Percentiles rank a stretch among this genome's conserved stretches.
Conservation (phyloP, 108 stramenopile species). For the Stephanodiscus triporus region DNA sequence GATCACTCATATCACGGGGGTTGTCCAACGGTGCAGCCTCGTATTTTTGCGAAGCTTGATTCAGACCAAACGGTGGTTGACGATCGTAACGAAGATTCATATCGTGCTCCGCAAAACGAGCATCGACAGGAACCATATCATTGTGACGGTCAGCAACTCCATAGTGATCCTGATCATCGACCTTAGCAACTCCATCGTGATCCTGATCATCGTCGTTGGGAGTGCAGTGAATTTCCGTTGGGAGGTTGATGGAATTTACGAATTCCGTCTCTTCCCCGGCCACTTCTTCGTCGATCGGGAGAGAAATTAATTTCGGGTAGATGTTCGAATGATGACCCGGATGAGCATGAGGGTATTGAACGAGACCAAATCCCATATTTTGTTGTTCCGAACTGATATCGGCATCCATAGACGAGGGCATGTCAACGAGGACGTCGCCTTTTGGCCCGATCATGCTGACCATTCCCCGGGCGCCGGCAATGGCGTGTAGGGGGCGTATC, state of each 20-base stretch:
- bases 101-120: not conserved
- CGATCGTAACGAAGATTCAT: no score
- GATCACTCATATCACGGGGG: not conserved
- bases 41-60: no score
- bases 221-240: conserved; percentile 12
- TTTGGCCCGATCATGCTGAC: not conserved
- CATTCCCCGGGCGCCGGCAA: not conserved
- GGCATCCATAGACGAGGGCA: not conserved
- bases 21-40: no score
- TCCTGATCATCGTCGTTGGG: conserved; percentile 1
- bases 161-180: not conserved
- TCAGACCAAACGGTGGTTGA: no score
- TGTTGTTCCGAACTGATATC: not conserved
- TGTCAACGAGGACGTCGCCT: not conserved
- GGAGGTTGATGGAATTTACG: not conserved
- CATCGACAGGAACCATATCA: not conserved
- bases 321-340: no score
- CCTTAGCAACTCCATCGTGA: not conserved
- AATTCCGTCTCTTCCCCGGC: not conserved
- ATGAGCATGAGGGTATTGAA: not conserved
- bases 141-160: not conserved
- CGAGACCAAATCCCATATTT: not conserved
- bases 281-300: conserved; percentile 38
- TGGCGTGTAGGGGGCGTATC: conserved; percentile 1
- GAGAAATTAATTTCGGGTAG: conserved; percentile 12